These are phyloP conservation scores for Podila minutissima DNA, from an alignment of 192 early-diverging fungal genomes.

Conservation along the genomic window DNA sequence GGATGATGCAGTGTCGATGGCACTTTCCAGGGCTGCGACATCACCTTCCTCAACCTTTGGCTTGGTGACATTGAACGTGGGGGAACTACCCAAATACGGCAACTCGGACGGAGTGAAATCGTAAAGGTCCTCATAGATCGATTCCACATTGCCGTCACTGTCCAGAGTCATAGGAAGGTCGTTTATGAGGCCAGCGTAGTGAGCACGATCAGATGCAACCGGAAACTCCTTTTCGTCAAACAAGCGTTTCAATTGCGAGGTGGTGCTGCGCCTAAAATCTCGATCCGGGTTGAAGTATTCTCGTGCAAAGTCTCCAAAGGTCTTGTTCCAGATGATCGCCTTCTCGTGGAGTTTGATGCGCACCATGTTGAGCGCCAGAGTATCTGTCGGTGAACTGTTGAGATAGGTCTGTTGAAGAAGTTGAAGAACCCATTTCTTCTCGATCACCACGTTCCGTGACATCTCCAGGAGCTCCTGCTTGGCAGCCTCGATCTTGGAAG, in stretches of 20 bases:
- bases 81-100: slow-evolving; percentile 59
- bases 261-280: slow-evolving; percentile 73
- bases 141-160: slow-evolving; percentile 12
- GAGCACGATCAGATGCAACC: slow-evolving; percentile 47
- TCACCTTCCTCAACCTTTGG: slow-evolving; percentile 49
- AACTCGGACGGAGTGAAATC: slow-evolving; percentile 40
- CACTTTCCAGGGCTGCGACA: slow-evolving; percentile 42
- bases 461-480: slow-evolving; percentile 78
- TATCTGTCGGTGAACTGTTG: slow-evolving; percentile 81
- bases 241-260: slow-evolving; percentile 70
- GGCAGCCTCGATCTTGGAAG: slow-evolving; percentile 73
- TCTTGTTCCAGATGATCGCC: slow-evolving; percentile 84
- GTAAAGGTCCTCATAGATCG: slow-evolving; percentile 11
- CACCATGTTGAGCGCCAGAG: slow-evolving; percentile 82
- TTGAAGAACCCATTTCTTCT: slow-evolving; percentile 87
- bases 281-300: slow-evolving; percentile 86
- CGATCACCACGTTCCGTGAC: slow-evolving; percentile 72
- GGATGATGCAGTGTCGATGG: slow-evolving; percentile 44
- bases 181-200: slow-evolving; percentile 52
- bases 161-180: slow-evolving; percentile 62
- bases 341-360: slow-evolving; percentile 81
- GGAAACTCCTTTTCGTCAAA: slow-evolving; percentile 65
- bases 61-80: slow-evolving; percentile 37
- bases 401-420: slow-evolving; percentile 85
- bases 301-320: slow-evolving; percentile 82